A percentile compares a stretch with the other conserved stretches of the same genome.
Conservation (phyloP, 2,329 filamentous ascomycete genomes). For the Exophiala viscosa region DNA sequence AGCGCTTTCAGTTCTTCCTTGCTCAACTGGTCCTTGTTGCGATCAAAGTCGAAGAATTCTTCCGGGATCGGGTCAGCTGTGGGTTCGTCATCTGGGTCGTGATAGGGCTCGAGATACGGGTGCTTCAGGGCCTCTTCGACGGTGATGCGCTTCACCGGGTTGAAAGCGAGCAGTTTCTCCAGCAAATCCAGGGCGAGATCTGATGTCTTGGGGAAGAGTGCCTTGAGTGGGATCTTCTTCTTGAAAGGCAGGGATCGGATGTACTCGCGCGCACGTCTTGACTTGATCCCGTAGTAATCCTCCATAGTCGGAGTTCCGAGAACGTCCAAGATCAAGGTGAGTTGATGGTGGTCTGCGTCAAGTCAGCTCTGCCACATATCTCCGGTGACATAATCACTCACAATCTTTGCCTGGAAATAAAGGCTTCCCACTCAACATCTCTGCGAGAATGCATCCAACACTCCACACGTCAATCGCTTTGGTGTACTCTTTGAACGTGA, state of each 20-base stretch:
- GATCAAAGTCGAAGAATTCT: slow-evolving; percentile 99
- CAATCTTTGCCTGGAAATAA: slow-evolving; percentile 98
- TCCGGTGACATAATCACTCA: slow-evolving; percentile 47
- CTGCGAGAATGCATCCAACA: slow-evolving; percentile 93
- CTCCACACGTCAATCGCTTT: slow-evolving; percentile 99
- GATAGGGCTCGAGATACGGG: slow-evolving; percentile 96
- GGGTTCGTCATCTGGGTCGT: slow-evolving; percentile 97
- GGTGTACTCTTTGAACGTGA: slow-evolving; percentile 99
- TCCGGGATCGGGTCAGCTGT: slow-evolving; percentile 95
- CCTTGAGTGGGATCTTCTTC: slow-evolving; percentile 98
- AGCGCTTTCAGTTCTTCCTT: slow-evolving; percentile 96
- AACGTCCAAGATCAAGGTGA: slow-evolving; percentile 94
- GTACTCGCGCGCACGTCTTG: slow-evolving; percentile 92
- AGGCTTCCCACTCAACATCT: slow-evolving; percentile 98
- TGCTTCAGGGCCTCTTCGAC: slow-evolving; percentile 97
- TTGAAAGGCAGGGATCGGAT: slow-evolving; percentile 98
- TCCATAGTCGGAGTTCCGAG: slow-evolving; percentile 99
- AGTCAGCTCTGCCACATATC: slow-evolving; percentile 4
- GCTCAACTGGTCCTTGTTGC: slow-evolving; percentile 97
- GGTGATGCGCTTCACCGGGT: slow-evolving; percentile 96
- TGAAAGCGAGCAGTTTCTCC: slow-evolving; percentile 95
- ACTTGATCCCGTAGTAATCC: slow-evolving; percentile 99
- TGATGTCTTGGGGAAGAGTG: slow-evolving; percentile 98
- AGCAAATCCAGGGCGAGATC: slow-evolving; percentile 89
- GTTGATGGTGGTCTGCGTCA: slow-evolving; percentile 81